Base-by-base conservation (phyloP, 768 basidiomycete species). In the Amyloporia xantha region DNA sequence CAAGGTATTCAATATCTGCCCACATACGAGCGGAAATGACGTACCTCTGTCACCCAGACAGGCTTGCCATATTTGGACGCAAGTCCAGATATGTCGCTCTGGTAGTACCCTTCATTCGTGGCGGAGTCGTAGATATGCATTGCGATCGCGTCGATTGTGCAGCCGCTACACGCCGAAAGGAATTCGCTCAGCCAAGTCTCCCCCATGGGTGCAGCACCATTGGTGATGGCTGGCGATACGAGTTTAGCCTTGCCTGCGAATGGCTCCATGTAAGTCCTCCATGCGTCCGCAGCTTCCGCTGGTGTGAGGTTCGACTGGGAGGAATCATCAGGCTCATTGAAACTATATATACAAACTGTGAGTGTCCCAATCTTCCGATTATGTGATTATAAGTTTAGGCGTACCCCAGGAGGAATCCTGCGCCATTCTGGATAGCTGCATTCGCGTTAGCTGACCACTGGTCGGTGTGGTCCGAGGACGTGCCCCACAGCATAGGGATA, bases 121-220 rank as follows among this genome's bases (percentile, higher is more conserved):
- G 60, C 60, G 12, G 56, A 56, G 59, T 62, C 60, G 59, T 65
- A 65, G 49, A 63, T 59, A 54, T 64, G 63, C 49, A 59, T 55
- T 25, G 63, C 63, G 45, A 59, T 47, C 28, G 53, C 55, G 60
- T 62, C 63, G 52, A 64, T 62, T 35, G 47, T 48, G 60, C 61
- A 62, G 45, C 47, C 50, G 30, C 39, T 53, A 58, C 64, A 66
- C 25, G 51, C 60, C 27, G 37, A 40, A 21, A 66, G 36, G 62
- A 66, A 66, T 21, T 42, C 19, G 53, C 62, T 60, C 41, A 66
- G 54, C 64, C 64, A 66, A 26, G 59, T 59, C 20, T 51, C 51
- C 48, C 64, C 64, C 60, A 63, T 62, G 23, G 62, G 62, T 26
- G 64, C 54, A 23, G 47, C 57, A 50, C 63, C 63, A 54, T 64